These are phyloP conservation scores for Debaryomyces tyrocola DNA, from an alignment of 805 yeast species.

Conservation along the genomic window DNA sequence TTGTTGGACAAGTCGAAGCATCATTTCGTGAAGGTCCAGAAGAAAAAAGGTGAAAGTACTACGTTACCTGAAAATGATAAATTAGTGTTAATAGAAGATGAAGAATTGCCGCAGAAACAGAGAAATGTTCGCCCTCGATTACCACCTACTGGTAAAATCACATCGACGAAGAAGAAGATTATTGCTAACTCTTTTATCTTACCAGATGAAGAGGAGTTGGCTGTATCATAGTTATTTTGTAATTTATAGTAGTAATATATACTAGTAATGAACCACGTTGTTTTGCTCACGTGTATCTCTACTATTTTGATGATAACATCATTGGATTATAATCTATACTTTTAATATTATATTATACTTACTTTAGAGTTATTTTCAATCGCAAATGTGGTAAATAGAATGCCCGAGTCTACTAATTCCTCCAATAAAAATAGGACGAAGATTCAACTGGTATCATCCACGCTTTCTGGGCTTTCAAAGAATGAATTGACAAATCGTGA, in stretches of 20 bases:
- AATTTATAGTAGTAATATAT: neutral
- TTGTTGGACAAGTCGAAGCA: conserved; percentile 45
- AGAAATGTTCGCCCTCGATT: conserved; percentile 73
- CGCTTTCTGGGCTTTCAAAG: conserved; percentile 13
- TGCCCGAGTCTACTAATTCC: neutral
- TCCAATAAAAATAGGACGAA: neutral
- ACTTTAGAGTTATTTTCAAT: neutral
- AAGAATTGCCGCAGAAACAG: conserved; percentile 77
- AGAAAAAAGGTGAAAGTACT: conserved; percentile 38
- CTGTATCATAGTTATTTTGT: conserved; percentile 1
- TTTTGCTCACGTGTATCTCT: neutral
- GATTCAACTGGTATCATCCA: neutral
- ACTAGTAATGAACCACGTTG: neutral
- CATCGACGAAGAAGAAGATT: conserved; percentile 64
- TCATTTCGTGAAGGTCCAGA: conserved; percentile 39
- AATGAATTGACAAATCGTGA: conserved; percentile 53
- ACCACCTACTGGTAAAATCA: conserved; percentile 88
- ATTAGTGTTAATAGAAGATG: conserved; percentile 67
- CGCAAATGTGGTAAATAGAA: conserved; percentile 2
- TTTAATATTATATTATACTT: neutral
- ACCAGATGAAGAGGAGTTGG: conserved; percentile 23
- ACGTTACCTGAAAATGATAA: conserved; percentile 39
- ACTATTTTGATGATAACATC: neutral
- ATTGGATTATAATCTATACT: too few species aligned
- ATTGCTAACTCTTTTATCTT: conserved; percentile 56